A percentile compares a stretch with the other conserved stretches of the same genome.
phyloP scores from a whole-genome alignment of 108 stramenopile genomes.

The Pseudonitzschia delicatissima region DNA sequence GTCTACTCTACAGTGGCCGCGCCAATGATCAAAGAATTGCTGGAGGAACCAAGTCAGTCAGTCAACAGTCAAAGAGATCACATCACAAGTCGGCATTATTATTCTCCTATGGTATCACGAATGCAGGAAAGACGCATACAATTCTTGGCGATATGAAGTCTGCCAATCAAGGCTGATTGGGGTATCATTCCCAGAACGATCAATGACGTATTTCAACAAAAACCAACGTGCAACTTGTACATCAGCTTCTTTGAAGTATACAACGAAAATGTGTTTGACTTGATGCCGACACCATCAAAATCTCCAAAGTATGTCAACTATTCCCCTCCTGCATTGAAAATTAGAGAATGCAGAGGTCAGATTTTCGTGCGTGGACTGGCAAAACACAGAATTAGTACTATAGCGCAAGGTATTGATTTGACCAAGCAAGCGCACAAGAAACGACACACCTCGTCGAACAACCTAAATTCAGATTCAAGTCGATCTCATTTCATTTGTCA shows the following conservation, averaged over 20 bases:
- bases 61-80: slow-evolving; percentile 2
- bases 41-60: slow-evolving; percentile 23
- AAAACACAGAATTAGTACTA: slow-evolving; percentile 61
- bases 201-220: slow-evolving; percentile 52
- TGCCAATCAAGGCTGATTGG: slow-evolving; percentile 45
- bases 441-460: slow-evolving; percentile 85
- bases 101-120: slow-evolving; percentile 98
- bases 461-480: slow-evolving; percentile 87
- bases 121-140: slow-evolving; percentile 98
- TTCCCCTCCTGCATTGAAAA: slow-evolving; percentile 55
- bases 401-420: slow-evolving; percentile 64
- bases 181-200: slow-evolving; percentile 85
- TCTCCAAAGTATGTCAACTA: neutral
- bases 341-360: slow-evolving; percentile 83
- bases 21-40: slow-evolving; percentile 68
- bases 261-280: slow-evolving; percentile 95
- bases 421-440: slow-evolving; percentile 58
- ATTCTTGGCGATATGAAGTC: slow-evolving; percentile 80
- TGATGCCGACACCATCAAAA: slow-evolving; percentile 54
- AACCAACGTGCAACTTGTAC: slow-evolving; percentile 42
- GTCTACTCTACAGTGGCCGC: slow-evolving; percentile 62
- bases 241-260: slow-evolving; percentile 96
- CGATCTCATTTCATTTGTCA: slow-evolving; percentile 94
- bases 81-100: slow-evolving; percentile 73
- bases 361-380: slow-evolving; percentile 83